These are phyloP conservation scores for Trichoderma harzianum DNA, from an alignment of 2,329 filamentous ascomycete species.

Conservation along the genomic window DNA sequence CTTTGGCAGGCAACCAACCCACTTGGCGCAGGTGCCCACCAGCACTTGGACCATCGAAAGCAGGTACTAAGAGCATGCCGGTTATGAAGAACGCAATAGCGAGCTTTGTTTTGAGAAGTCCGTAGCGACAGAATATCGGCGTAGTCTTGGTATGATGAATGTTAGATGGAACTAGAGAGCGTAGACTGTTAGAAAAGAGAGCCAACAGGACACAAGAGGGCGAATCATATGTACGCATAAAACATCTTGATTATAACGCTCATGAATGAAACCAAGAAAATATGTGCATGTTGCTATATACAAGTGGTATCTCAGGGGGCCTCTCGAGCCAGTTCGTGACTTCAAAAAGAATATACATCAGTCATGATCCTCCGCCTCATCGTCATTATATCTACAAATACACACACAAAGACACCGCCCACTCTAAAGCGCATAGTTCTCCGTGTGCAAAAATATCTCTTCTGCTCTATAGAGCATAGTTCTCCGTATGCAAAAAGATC, in stretches of 20 bases:
- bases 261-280: background rate
- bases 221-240: background rate
- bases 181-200: background rate
- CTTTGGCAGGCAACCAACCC: background rate
- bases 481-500: slow-evolving; percentile 92
- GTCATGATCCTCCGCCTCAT: background rate
- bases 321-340: slow-evolving; percentile 6
- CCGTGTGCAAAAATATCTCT: slow-evolving; percentile 90
- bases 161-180: too few species aligned
- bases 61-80: background rate
- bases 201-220: background rate
- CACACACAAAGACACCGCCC: background rate
- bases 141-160: background rate
- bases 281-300: slow-evolving; percentile 9
- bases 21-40: background rate
- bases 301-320: slow-evolving; percentile 17
- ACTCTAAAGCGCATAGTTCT: slow-evolving; percentile 80
- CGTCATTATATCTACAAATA: slow-evolving; percentile 8
- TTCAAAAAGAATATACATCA: slow-evolving; percentile 17
- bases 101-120: background rate
- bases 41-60: background rate
- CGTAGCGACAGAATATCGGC: background rate
- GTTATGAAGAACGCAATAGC: background rate
- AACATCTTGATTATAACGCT: background rate
- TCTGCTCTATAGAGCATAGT: slow-evolving; percentile 73